phyloP scores from a whole-genome alignment of 345 rosid genomes.

The Aquilaria sinensis region DNA sequence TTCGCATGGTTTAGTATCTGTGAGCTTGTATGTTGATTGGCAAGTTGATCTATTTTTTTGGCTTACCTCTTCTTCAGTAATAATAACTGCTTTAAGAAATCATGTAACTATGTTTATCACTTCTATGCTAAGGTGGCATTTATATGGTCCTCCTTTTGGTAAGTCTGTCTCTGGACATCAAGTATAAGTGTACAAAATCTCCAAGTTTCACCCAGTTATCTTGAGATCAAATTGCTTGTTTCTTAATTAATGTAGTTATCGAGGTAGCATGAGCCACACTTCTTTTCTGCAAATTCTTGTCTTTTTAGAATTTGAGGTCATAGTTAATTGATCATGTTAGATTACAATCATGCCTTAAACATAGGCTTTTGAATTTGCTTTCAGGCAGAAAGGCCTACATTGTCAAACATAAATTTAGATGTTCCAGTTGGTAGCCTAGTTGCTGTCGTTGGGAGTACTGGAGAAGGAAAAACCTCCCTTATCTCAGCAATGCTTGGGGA shows the following conservation, averaged over 20 bases:
- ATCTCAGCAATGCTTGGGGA: conserved; percentile 99
- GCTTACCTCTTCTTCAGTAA: background rate
- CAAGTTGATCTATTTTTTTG: too few species aligned
- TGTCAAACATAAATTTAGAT: conserved; percentile 84
- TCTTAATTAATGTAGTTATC: background rate
- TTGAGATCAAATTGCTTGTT: too few species aligned
- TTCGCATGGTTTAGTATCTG: background rate
- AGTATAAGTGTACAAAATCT: too few species aligned
- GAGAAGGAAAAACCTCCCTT: conserved; percentile 97
- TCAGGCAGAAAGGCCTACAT: conserved; percentile 85
- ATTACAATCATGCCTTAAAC: too few species aligned
- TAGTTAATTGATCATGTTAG: background rate
- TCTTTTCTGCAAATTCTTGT: background rate
- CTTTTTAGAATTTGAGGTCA: background rate
- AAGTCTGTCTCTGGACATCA: too few species aligned
- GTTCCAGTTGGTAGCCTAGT: conserved; percentile 87
- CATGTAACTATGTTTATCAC: too few species aligned
- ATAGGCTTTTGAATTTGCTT: conserved; percentile 12
- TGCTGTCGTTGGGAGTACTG: conserved; percentile 95
- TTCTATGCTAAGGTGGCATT: too few species aligned
- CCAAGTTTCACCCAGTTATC: too few species aligned
- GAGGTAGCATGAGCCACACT: background rate
- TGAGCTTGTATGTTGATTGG: too few species aligned
- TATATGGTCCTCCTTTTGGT: too few species aligned
- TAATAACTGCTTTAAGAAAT: background rate